Base-by-base conservation (phyloP, 805 yeast species). In the Wickerhamomyces queroliae region DNA sequence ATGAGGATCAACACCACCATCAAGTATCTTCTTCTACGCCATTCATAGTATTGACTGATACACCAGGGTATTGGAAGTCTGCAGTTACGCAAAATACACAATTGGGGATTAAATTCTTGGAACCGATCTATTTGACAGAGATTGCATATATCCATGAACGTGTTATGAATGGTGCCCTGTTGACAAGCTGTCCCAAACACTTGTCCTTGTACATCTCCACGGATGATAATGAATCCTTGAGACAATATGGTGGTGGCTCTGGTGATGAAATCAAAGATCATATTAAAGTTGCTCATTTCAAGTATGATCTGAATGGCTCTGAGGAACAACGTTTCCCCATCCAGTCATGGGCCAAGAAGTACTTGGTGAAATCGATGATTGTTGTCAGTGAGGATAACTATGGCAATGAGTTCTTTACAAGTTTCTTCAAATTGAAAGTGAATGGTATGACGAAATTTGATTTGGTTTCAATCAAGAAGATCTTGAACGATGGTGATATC, bases 381-480 rank as follows among this genome's bases (percentile, higher is more conserved):
- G 48, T 65, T 20, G 47, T 50, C 17, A 49, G 62, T 4, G 53
- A 56, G 19, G 60, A 53, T 10, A 67, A 64, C 38, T 57, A 64
- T 39, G 70, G 70, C 6, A 62, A 63, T 37, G 43, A 49, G n/a
- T 46, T 57, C 15, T 66, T 53, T 36, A 63, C 66, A 2, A 59
- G 70, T 21, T 36, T 65, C 19, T 56, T 60, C 41, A 69, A 65
- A 41, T 64, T 67, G 31, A 50, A 59, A 5, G 50, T 72, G 10
- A 68, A 71, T 41, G 78, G 75, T 1, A 54, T 71, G 12, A 63
- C 69, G 0, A 52, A 54, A 30, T 55, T 59, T 27, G 72, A 66
- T 45, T 34, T 58, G 2, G 36, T 41, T 4, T 41, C 49, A 7
- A 48, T 52, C 10, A 44, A 46, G 5, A 21, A 38, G 15, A 27